Base-by-base conservation (phyloP, 257 asterid species). In the Craterostigma plantagineum region DNA sequence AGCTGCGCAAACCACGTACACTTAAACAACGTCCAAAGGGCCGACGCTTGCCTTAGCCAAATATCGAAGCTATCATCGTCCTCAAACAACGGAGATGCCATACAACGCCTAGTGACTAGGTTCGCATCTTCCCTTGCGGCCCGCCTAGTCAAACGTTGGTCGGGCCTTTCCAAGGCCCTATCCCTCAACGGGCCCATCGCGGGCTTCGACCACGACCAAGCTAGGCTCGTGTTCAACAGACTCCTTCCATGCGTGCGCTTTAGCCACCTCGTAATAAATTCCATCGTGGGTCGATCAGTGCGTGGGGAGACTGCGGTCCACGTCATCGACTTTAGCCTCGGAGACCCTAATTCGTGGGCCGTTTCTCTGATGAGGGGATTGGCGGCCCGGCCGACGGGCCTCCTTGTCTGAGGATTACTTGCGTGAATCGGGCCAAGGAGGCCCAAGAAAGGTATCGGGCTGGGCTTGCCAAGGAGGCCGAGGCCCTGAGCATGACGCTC, bases 111-210 rank as follows among this genome's bases (percentile, higher is more conserved):
- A 9, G 55, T 74, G 0, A 50, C 72, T 16, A 48, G 72, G 58
- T 72, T 76, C 9, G 73, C 74, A 37, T 56, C 81, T 0, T 66
- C 79, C 0, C n/a, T 72, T 40, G 81, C 76, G 1, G 58, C 39
- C 50, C 64, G 76, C 30, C 58, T 72, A 1, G 56, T 76, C 14
- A 72, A 66, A 55, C 70, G 73, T 7, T 76, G 87, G 87, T 71
- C 76, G 0, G 76, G 81, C 49, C 53, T 76, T 10, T 64, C 63
- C 63, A 76, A 72, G 64, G 68, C 74, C 48, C 38, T 72, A 11
- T 49, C 51, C 38, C 57, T 54, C 42, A 41, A 38, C 33, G 62
- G 43, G 38, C 45, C 3, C 30, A 6, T 6, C 7, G 35, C 33
- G 1, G 14, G 13, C 33, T 43, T 8, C 16, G 73, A 69, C 27